phyloP scores from a whole-genome alignment of 169 alveolate genomes.

The Plasmodium gaboni region DNA sequence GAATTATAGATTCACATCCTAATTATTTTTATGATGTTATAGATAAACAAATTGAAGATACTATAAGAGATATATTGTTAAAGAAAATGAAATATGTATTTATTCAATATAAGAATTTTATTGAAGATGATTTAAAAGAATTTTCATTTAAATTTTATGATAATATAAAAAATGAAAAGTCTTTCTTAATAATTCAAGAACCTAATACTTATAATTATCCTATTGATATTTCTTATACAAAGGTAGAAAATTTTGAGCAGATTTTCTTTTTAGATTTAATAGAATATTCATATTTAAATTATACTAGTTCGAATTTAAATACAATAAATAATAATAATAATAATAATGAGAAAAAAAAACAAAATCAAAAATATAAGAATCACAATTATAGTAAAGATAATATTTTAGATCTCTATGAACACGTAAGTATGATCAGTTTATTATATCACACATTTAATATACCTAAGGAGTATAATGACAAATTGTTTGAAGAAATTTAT shows the following conservation, averaged over 20 bases:
- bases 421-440: neutral
- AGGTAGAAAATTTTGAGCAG: slow-evolving; percentile 40
- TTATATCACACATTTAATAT: slow-evolving; percentile 52
- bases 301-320: slow-evolving; percentile 40
- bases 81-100: slow-evolving; percentile 50
- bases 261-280: slow-evolving; percentile 53
- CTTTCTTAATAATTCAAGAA: slow-evolving; percentile 43
- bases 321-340: neutral
- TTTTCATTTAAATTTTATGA: slow-evolving; percentile 29
- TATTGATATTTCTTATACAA: slow-evolving; percentile 51
- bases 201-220: slow-evolving; percentile 51
- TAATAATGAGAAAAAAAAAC: slow-evolving; percentile 13
- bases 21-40: slow-evolving; percentile 62
- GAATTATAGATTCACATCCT: slow-evolving; percentile 17
- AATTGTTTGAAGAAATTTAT: slow-evolving; percentile 32
- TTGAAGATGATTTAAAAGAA: slow-evolving; percentile 32
- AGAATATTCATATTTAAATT: slow-evolving; percentile 40
- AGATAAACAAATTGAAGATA: slow-evolving; percentile 26
- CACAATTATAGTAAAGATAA: no score
- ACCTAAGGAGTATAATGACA: slow-evolving; percentile 57
- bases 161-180: slow-evolving; percentile 38
- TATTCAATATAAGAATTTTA: slow-evolving; percentile 48
- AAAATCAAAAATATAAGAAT: slow-evolving; percentile 10
- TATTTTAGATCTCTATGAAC: no score
- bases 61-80: slow-evolving; percentile 32